Evolutionary conservation across 352 stramenopile genomes (phyloP).

Genomic region (Phytopythium chamaehyphon): DNA sequence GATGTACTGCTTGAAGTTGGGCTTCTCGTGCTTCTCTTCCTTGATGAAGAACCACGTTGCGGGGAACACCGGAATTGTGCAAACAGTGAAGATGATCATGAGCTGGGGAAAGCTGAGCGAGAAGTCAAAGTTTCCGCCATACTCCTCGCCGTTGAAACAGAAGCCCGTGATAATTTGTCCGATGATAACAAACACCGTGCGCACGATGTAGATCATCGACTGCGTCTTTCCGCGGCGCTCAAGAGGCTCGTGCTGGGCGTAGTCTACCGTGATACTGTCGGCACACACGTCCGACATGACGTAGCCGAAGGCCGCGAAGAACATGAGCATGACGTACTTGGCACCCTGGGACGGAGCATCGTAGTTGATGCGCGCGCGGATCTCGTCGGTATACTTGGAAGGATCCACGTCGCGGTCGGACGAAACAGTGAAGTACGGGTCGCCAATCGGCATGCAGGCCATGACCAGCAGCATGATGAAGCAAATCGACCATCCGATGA

Average conservation of each 20-base stretch:
- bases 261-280: conserved; percentile 51
- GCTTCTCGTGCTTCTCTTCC: conserved; percentile 27
- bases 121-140: conserved; percentile 21
- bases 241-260: conserved; percentile 38
- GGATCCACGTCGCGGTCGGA: conserved; percentile 12
- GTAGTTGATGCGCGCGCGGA: conserved; percentile 26
- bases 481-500: conserved; percentile 49
- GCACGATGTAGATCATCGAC: conserved; percentile 41
- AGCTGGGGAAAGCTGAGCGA: conserved; percentile 22
- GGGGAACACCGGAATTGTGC: conserved; percentile 14
- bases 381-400: conserved; percentile 19
- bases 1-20: conserved; percentile 17
- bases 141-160: conserved; percentile 14
- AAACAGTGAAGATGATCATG: conserved; percentile 22
- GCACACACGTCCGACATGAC: conserved; percentile 70
- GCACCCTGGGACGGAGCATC: conserved; percentile 22
- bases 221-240: conserved; percentile 35
- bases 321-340: conserved; percentile 72
- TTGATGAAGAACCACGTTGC: conserved; percentile 52
- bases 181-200: conserved; percentile 30
- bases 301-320: conserved; percentile 68
- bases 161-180: conserved; percentile 33
- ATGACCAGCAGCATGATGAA: conserved; percentile 34
- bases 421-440: conserved; percentile 42
- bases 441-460: conserved; percentile 30